Conservation (phyloP, 2,329 filamentous ascomycete species). For the Nannizzia gypsea region DNA sequence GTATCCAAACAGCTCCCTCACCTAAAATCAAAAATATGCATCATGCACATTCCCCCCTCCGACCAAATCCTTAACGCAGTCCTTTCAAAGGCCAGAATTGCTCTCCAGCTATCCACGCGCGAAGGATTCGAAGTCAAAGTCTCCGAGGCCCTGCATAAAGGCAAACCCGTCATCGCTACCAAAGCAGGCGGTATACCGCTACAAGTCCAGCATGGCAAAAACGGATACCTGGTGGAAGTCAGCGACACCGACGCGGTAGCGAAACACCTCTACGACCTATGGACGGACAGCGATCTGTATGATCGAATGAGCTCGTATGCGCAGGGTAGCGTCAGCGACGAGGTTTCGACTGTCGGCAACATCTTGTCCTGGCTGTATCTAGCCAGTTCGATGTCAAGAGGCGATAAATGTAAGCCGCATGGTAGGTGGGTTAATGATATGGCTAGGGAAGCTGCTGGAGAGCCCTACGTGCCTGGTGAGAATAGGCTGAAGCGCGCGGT, state of each 20-base stretch:
- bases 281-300: slow-evolving; percentile 42
- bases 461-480: slow-evolving; percentile 48
- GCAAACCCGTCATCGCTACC: slow-evolving; percentile 65
- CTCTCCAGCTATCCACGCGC: slow-evolving; percentile 66
- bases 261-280: slow-evolving; percentile 14
- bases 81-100: slow-evolving; percentile 59
- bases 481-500: slow-evolving; percentile 40
- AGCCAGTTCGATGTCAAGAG: slow-evolving; percentile 53
- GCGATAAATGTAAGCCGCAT: slow-evolving; percentile 45
- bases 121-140: slow-evolving; percentile 84
- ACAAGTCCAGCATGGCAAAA: slow-evolving; percentile 59
- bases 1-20: slow-evolving; percentile 53
- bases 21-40: slow-evolving; percentile 53
- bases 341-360: slow-evolving; percentile 71
- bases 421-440: slow-evolving; percentile 63
- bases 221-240: slow-evolving; percentile 61
- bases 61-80: slow-evolving; percentile 71
- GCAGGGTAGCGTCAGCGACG: slow-evolving; percentile 57
- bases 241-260: slow-evolving; percentile 58
- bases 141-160: slow-evolving; percentile 69
- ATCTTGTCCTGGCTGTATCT: slow-evolving; percentile 66
- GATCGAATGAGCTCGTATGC: slow-evolving; percentile 55
- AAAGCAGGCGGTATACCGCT: slow-evolving; percentile 68
- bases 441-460: slow-evolving; percentile 52
- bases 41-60: slow-evolving; percentile 64